Percentiles rank a stretch among this genome's conserved stretches.
Conservation (phyloP, 768 basidiomycete genomes). For the Pleurotus platypus region DNA sequence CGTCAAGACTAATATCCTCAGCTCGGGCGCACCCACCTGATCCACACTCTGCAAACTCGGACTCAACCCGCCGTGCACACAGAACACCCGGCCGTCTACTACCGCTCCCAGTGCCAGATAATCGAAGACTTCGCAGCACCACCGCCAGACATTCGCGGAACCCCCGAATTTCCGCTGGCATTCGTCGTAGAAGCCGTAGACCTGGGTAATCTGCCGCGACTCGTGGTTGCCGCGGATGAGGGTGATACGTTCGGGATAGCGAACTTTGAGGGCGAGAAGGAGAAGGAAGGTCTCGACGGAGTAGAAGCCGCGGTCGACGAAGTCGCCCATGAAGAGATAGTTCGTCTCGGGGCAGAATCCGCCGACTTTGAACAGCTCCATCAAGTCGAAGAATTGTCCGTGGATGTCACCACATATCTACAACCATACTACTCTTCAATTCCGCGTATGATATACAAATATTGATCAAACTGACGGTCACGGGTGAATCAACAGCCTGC, state of each 20-base stretch:
- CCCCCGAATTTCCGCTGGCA: slow-evolving; percentile 91
- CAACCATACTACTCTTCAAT: neutral
- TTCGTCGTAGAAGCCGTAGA: slow-evolving; percentile 94
- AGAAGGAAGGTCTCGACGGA: slow-evolving; percentile 95
- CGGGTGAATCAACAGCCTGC: slow-evolving; percentile 92
- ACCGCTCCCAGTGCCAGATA: slow-evolving; percentile 92
- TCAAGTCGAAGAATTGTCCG: slow-evolving; percentile 94
- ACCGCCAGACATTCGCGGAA: slow-evolving; percentile 90
- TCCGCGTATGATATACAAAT: neutral
- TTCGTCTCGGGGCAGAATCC: slow-evolving; percentile 91
- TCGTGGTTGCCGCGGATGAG: slow-evolving; percentile 98
- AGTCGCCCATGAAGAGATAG: slow-evolving; percentile 98
- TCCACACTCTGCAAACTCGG: slow-evolving; percentile 84
- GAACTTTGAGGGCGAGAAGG: slow-evolving; percentile 91
- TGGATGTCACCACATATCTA: slow-evolving; percentile 96
- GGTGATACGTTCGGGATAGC: slow-evolving; percentile 96
- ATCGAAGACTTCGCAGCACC: slow-evolving; percentile 98
- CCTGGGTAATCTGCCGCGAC: slow-evolving; percentile 94
- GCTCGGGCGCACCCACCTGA: slow-evolving; percentile 50
- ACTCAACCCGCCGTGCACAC: slow-evolving; percentile 95
- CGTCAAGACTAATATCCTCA: neutral
- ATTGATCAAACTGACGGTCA: slow-evolving; percentile 60
- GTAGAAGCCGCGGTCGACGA: slow-evolving; percentile 97
- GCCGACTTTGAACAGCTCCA: slow-evolving; percentile 93
- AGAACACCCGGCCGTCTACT: slow-evolving; percentile 96